phyloP scores from a whole-genome alignment of 176 grass and related monocot genomes.

The Poa pratensis region DNA sequence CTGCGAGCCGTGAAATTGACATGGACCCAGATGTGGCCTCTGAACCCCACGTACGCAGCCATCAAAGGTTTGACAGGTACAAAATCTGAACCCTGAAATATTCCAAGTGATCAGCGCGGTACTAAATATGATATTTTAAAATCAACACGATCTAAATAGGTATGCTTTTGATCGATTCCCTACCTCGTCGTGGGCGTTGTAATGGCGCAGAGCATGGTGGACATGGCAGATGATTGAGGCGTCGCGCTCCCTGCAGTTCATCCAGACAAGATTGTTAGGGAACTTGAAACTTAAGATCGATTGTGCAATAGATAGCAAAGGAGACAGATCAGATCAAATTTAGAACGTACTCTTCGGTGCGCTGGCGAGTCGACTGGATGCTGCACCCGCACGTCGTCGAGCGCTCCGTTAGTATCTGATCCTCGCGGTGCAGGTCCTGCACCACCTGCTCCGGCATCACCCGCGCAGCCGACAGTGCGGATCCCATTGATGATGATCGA shows the following conservation, averaged over 20 bases:
- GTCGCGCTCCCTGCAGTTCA: constrained; percentile 19
- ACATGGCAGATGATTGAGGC: background rate
- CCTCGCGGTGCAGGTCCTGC: constrained; percentile 5
- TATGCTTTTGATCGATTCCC: background rate
- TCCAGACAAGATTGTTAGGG: background rate
- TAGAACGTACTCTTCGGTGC: constrained; percentile 14
- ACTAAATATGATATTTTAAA: background rate
- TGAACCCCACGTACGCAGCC: background rate
- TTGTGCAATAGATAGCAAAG: background rate
- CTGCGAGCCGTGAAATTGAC: constrained; percentile 30
- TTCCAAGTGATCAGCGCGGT: background rate
- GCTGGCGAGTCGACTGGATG: background rate
- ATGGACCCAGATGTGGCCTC: constrained; percentile 18
- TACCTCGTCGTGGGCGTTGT: background rate
- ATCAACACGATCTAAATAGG: background rate
- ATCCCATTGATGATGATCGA: background rate
- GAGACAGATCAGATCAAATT: background rate
- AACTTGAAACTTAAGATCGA: background rate
- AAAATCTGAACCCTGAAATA: constrained; percentile 8
- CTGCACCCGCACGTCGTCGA: background rate
- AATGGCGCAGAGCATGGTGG: constrained; percentile 23
- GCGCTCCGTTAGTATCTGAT: background rate
- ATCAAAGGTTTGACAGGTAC: constrained; percentile 41
- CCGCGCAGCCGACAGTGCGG: background rate
- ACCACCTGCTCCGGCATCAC: background rate